Evolutionary conservation across 768 basidiomycete species (phyloP).

Genomic region (Boletus insuetus): DNA sequence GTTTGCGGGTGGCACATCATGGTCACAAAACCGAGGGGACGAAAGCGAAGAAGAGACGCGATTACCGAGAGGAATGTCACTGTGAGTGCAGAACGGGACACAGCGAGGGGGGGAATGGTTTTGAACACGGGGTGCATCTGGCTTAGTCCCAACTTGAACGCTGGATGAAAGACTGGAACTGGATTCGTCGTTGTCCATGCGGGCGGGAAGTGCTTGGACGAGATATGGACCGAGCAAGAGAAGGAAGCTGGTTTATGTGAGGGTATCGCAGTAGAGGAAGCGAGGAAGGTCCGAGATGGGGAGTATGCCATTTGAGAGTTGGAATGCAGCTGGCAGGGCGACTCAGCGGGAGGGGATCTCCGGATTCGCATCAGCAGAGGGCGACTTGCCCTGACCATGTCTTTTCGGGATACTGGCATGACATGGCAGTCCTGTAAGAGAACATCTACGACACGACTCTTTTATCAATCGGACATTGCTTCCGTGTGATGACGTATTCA

Average conservation of each 20-base stretch:
- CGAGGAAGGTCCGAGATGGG: not conserved
- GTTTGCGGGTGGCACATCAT: not conserved
- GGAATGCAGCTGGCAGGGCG: conserved; percentile 16
- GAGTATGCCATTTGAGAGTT: conserved; percentile 14
- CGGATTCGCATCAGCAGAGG: conserved; percentile 4
- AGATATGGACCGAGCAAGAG: not conserved
- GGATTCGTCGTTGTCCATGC: not conserved
- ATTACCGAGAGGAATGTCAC: not conserved
- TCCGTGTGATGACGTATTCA: conserved; percentile 12
- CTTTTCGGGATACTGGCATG: conserved; percentile 19
- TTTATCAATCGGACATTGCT: conserved; percentile 1
- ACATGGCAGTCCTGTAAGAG: not conserved
- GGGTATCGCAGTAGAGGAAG: conserved; percentile 3
- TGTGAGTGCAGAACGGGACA: not conserved
- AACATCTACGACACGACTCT: not conserved
- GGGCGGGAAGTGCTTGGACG: not conserved
- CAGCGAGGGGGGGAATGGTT: not conserved
- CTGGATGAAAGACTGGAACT: not conserved
- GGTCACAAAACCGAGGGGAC: not conserved
- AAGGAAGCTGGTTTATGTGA: not conserved
- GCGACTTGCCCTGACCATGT: conserved; percentile 20
- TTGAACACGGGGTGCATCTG: not conserved
- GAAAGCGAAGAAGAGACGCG: not conserved
- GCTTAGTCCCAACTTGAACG: not conserved
- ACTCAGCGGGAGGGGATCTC: conserved; percentile 4